Evolutionary conservation across 1,139 yeast genomes (phyloP).

Genomic region (Pneumocystis jirovecii): DNA sequence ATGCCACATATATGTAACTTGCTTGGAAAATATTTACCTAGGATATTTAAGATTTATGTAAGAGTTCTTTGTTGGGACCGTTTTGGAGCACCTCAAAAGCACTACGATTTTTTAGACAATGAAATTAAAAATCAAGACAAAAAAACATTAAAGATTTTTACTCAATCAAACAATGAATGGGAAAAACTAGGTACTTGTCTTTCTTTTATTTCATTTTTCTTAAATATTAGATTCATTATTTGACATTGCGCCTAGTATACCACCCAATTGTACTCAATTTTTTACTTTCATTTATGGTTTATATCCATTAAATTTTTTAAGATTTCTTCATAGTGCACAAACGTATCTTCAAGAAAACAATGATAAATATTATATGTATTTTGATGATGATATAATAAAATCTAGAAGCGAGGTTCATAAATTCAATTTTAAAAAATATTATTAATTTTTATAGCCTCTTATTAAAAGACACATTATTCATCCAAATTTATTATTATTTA

Average conservation of each 20-base stretch:
- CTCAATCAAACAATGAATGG: neutral
- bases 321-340: conserved; percentile 33
- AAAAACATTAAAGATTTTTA: neutral
- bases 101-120: neutral
- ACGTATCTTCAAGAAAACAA: conserved; percentile 12
- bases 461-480: conserved; percentile 32
- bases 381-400: conserved; percentile 22
- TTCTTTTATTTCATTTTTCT: neutral
- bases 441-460: conserved; percentile 13
- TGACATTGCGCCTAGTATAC: conserved; percentile 8
- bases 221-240: conserved; percentile 9
- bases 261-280: conserved; percentile 20
- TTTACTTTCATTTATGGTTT: conserved; percentile 43
- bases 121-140: neutral
- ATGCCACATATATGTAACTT: conserved; percentile 37
- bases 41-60: conserved; percentile 34
- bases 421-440: neutral
- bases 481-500: conserved; percentile 31
- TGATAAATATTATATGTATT: conserved; percentile 19
- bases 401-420: conserved; percentile 14
- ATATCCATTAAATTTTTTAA: conserved; percentile 39
- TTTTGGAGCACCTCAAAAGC: conserved; percentile 2
- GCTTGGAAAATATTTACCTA: conserved; percentile 29
- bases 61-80: conserved; percentile 32
- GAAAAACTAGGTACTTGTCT: conserved; percentile 3